Evolutionary conservation across 2,329 filamentous ascomycete species (phyloP), one percentile per base, ranked within the genome.

Genomic region (Orbilia quercus): DNA sequence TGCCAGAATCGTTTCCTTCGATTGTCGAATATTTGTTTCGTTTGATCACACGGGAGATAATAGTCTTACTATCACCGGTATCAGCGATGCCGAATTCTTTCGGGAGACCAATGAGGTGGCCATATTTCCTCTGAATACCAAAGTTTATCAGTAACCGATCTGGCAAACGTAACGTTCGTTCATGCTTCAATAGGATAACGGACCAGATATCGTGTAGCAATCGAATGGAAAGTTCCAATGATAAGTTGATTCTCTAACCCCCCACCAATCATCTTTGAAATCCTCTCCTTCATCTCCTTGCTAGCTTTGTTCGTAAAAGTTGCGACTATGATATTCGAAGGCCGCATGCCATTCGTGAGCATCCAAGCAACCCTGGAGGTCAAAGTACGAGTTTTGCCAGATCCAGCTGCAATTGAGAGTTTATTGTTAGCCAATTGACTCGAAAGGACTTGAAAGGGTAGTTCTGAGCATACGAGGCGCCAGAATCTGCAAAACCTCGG

Each of bases 291-390:
- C 94, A 99, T 99, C 82, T 98, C 94, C 16, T 85, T 87, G 16
- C 93, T 91, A 0, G 95, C 93, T 80, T 98, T 98, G 80, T 96
- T 92, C 1, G 95, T 99, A 79, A 99, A 99, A 0, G 94, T 98
- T 74, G 94, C 95, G 71, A 97, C 94, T 71, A 99, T 89, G 78
- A 98, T 88, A 82, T 97, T 92, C 82, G 90, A 88, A 78, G 94
- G 94, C 55, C 89, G 86, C 60, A 97, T 86, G 42, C 70, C 69
- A 14, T 76, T 71, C 3, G 71, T 63, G 16, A 78, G 74, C 28
- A 97, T 87, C 84, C 94, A 96, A 77, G 93, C 93, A 67, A 97
- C 92, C 75, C 95, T 90, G 47, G 93, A 91, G 0, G 93, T 96
- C 60, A 99, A 84, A 0, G 95, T 98, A 81, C 97, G 96, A 12